Evolutionary conservation across 2,329 filamentous ascomycete genomes (phyloP).

Genomic region (Ascochyta viciae-villosae): DNA sequence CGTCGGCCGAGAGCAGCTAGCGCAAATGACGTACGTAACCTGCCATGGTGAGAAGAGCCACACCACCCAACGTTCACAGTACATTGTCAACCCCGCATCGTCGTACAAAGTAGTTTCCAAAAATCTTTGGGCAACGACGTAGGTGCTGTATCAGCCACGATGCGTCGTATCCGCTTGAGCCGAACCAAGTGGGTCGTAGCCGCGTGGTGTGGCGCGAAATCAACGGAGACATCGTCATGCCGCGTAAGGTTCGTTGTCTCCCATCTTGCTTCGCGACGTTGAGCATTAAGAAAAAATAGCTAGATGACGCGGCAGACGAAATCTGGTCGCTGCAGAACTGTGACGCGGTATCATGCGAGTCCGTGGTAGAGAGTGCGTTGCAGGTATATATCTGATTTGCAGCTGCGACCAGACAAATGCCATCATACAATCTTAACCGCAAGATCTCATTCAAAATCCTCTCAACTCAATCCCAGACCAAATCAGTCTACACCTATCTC

Average conservation of each 20-base stretch:
- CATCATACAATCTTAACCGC: neutral
- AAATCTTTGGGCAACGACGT: neutral
- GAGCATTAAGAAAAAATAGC: neutral
- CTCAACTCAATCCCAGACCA: no score
- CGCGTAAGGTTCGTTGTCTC: neutral
- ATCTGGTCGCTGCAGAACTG: neutral
- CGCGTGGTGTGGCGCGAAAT: constrained; percentile 3
- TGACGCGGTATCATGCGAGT: neutral
- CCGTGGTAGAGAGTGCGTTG: neutral
- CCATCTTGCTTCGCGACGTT: neutral
- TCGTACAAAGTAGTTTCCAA: no score
- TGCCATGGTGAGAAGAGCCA: no score
- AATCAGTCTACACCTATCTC: neutral
- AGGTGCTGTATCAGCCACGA: neutral
- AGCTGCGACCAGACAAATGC: neutral
- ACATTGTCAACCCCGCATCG: no score
- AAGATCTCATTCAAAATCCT: no score
- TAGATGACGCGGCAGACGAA: neutral
- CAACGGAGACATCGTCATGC: constrained; percentile 1
- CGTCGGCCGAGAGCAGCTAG: no score
- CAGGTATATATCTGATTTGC: neutral
- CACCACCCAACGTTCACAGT: no score
- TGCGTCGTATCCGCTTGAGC: constrained; percentile 1
- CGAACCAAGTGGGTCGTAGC: constrained; percentile 7
- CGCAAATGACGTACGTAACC: no score